These are phyloP conservation scores for Calonectria honghensis DNA, from an alignment of 2,329 filamentous ascomycete genomes.

Conservation along the genomic window DNA sequence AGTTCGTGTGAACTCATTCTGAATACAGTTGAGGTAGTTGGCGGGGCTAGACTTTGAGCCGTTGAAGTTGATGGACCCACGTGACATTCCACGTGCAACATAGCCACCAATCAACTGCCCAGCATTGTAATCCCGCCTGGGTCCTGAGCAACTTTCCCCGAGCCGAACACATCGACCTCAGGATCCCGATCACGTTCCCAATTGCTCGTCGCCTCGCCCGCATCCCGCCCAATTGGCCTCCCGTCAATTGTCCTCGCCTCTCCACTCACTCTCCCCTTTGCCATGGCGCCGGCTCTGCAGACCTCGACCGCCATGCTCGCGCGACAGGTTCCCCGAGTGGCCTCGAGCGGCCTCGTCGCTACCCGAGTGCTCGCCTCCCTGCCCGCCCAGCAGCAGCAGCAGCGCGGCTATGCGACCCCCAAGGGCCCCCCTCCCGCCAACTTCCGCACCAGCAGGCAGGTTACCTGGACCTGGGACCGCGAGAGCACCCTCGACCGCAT, in stretches of 20 bases:
- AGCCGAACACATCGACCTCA: constrained; percentile 54
- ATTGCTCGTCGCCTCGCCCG: constrained; percentile 51
- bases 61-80: constrained; percentile 48
- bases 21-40: neutral
- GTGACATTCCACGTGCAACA: constrained; percentile 54
- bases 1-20: neutral
- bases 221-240: constrained; percentile 53
- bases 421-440: constrained; percentile 85
- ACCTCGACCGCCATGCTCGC: constrained; percentile 59
- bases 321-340: constrained; percentile 58
- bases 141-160: constrained; percentile 58
- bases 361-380: constrained; percentile 48
- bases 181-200: constrained; percentile 50
- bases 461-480: constrained; percentile 86
- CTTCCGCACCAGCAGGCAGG: constrained; percentile 84
- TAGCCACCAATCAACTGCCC: constrained; percentile 60
- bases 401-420: constrained; percentile 78
- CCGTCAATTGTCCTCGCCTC: constrained; percentile 53
- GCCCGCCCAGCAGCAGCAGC: constrained; percentile 47
- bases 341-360: constrained; percentile 47
- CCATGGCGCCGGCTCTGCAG: constrained; percentile 60
- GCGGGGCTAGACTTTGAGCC: constrained; percentile 6
- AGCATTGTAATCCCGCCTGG: constrained; percentile 66
- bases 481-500: constrained; percentile 88
- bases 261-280: constrained; percentile 41